A percentile compares a stretch with the other conserved stretches of the same genome.
These are phyloP conservation scores for Kazachstania psychrophila DNA, from an alignment of 805 yeast species.

Conservation along the genomic window DNA sequence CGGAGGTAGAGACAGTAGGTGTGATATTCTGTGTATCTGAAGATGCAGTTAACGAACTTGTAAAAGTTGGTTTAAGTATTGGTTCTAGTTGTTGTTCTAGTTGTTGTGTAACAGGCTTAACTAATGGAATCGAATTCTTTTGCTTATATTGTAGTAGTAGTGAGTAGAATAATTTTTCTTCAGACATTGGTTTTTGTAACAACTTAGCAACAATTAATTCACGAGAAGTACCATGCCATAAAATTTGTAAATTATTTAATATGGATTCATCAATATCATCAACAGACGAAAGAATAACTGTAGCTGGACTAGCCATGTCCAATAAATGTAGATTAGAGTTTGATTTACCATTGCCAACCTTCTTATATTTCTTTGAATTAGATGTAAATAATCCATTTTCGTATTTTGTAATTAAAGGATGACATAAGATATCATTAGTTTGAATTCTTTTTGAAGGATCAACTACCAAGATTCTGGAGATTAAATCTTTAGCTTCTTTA, in stretches of 20 bases:
- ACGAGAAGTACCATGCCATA: slow-evolving; percentile 72
- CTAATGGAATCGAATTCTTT: slow-evolving; percentile 38
- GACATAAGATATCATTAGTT: slow-evolving; percentile 57
- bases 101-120: neutral
- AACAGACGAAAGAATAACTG: slow-evolving; percentile 18
- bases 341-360: slow-evolving; percentile 17
- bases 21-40: neutral
- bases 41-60: neutral
- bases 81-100: neutral
- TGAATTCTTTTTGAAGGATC: slow-evolving; percentile 64
- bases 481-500: slow-evolving; percentile 56
- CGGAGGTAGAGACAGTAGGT: neutral
- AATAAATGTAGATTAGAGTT: slow-evolving; percentile 22
- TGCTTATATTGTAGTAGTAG: slow-evolving; percentile 66
- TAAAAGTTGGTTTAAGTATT: neutral
- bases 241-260: slow-evolving; percentile 60
- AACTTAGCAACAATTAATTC: slow-evolving; percentile 47
- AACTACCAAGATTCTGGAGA: slow-evolving; percentile 55
- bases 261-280: slow-evolving; percentile 66
- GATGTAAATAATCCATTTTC: slow-evolving; percentile 11
- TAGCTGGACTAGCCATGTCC: slow-evolving; percentile 11
- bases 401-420: slow-evolving; percentile 74
- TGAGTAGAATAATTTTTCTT: slow-evolving; percentile 76
- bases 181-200: slow-evolving; percentile 46
- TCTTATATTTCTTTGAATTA: neutral